phyloP scores from a whole-genome alignment of 2,329 filamentous ascomycete genomes.

The Pyrenochaeta sp. region DNA sequence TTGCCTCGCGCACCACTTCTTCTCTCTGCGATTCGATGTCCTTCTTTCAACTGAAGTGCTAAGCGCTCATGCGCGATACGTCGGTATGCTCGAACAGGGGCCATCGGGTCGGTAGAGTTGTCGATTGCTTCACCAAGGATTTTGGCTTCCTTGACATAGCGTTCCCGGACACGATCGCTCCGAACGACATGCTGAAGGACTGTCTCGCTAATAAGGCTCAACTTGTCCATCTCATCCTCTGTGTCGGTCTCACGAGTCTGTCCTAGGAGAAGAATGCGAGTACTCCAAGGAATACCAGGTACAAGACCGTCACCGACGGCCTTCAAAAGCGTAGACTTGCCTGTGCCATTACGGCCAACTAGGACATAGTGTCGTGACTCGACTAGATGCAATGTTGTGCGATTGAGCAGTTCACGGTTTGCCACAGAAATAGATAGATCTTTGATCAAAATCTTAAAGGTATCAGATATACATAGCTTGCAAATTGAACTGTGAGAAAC shows the following conservation, averaged over 20 bases:
- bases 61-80: slow-evolving; percentile 68
- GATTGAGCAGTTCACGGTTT: slow-evolving; percentile 70
- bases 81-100: slow-evolving; percentile 67
- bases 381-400: slow-evolving; percentile 75
- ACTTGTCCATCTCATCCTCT: slow-evolving; percentile 43
- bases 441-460: slow-evolving; percentile 61
- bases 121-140: slow-evolving; percentile 69
- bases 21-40: slow-evolving; percentile 75
- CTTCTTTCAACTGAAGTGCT: slow-evolving; percentile 69
- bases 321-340: slow-evolving; percentile 79
- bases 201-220: slow-evolving; percentile 44
- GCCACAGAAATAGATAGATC: slow-evolving; percentile 74
- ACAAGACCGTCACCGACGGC: slow-evolving; percentile 81
- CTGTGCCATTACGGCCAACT: slow-evolving; percentile 80
- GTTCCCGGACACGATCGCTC: slow-evolving; percentile 59
- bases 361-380: slow-evolving; percentile 78
- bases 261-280: slow-evolving; percentile 44
- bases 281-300: slow-evolving; percentile 63
- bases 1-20: slow-evolving; percentile 78
- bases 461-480: slow-evolving; percentile 5
- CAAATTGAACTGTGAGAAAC: background rate
- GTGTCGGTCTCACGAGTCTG: slow-evolving; percentile 35
- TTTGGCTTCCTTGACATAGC: slow-evolving; percentile 67
- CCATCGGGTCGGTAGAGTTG: slow-evolving; percentile 60
- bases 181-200: slow-evolving; percentile 73